Evolutionary conservation across 1,139 yeast species (phyloP), one percentile per base, ranked within the genome.

Genomic region (Candida sojae): DNA sequence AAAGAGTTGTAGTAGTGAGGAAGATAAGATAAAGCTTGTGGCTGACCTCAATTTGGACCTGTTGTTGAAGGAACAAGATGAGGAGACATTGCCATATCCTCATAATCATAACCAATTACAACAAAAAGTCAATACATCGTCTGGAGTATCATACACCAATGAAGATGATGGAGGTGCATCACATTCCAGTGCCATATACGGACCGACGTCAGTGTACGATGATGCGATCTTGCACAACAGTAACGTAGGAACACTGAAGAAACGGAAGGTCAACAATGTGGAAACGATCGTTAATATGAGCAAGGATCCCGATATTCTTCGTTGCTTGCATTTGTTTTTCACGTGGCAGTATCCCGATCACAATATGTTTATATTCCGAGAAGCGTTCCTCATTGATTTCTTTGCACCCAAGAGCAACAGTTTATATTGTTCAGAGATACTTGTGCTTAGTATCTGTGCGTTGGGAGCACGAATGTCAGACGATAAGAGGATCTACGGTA

Each of bases 271-370:
- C 11, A 31, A 29, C 26, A 13, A 6, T 12, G 46, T 50, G 4
- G 33, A 47, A 12, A 34, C 45, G 28, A 53, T 55, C 25, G 38
- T 48, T 38, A 33, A 46, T 38, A 37, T 74, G 48, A 71, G 71
- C 53, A 66, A 67, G 38, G 75, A 73, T 53, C 70, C 70, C 2
- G 79, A 68, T 47, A 70, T 81, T 50, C 59, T 81, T 31, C 72
- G 75, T 43, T 79, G 84, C 52, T 61, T 83, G 35, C 76, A 80
- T 47, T 67, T 79, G 35, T 83, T 83, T 58, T 84, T 83, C 60
- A 77, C 77, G 30, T 83, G 86, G 86, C 79, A 82, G 51, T 84
- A 84, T 53, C 87, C 88, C 2, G 86, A 82, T 49, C 79, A 81
- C 55, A 80, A 80, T 57, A 74, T 82, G 71, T 83, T 83, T 56